Conservation (phyloP, 306 rosid genomes). For the Trichosanthes truncata region DNA sequence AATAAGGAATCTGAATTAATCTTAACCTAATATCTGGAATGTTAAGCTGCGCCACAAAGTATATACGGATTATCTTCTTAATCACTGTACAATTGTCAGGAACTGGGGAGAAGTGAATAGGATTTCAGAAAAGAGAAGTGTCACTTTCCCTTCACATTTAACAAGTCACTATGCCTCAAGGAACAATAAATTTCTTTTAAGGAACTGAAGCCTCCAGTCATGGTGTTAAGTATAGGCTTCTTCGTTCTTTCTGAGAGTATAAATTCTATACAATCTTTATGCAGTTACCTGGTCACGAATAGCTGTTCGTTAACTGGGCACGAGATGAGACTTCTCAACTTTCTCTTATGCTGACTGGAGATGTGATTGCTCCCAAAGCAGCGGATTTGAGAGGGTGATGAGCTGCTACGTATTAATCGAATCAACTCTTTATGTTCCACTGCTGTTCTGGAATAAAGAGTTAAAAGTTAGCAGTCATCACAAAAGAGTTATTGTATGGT, state of each 20-base stretch:
- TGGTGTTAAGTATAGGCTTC: slow-evolving; percentile 1
- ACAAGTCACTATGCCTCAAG: background rate
- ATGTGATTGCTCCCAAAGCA: slow-evolving; percentile 54
- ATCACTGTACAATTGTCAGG: background rate
- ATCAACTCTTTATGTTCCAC: slow-evolving; percentile 61
- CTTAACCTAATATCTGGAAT: background rate
- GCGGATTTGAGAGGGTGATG: slow-evolving; percentile 30
- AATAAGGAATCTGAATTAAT: background rate
- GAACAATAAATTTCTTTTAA: background rate
- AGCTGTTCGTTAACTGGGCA: slow-evolving; percentile 81
- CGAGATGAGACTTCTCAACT: slow-evolving; percentile 64
- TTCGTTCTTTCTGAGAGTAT: background rate
- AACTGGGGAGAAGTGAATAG: background rate
- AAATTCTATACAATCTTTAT: background rate
- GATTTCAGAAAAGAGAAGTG: background rate
- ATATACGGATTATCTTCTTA: background rate
- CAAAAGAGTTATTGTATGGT: background rate
- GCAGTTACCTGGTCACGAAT: slow-evolving; percentile 65
- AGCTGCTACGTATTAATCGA: slow-evolving; percentile 29
- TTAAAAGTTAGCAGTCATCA: slow-evolving; percentile 9
- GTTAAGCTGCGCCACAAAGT: background rate
- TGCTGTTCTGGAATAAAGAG: slow-evolving; percentile 45
- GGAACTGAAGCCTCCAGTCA: background rate
- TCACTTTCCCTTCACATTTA: background rate
- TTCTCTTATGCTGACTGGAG: slow-evolving; percentile 91